Evolutionary conservation across 2,329 filamentous ascomycete genomes (phyloP), one percentile per base, ranked within the genome.

Genomic region (Byssothecium circinans): DNA sequence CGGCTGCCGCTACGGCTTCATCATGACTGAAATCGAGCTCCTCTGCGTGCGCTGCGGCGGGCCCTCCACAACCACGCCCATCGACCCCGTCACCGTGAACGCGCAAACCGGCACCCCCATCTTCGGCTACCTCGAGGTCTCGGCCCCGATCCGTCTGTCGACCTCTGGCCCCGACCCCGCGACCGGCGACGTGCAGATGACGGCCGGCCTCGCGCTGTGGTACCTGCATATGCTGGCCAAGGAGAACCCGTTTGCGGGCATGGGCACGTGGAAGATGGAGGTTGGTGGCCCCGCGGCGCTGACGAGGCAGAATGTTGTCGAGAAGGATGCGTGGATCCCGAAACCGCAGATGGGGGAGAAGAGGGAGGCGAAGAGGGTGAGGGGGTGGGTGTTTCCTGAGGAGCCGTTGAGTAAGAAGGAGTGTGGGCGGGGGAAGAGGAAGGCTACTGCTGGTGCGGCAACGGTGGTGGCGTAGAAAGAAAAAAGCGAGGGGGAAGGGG

Each of bases 11-110:
- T 97, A 96, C 71, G 92, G 92, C 45, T 97, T 96, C 78, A 92
- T 97, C 71, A 84, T 96, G 65, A 96, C 90, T 1, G 92, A 96
- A 74, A 96, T 96, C 61, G 92, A 97, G 74, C 84, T 96, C 8
- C 86, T 96, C 32, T 85, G 94, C 60, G 90, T 96, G 1, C 89
- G 91, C 62, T 89, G 88, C 57, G 91, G 91, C 43, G 75, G 75
- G 4, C 69, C 72, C 12, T 65, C 68, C 0, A 50, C 51, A 20
- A 57, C 57, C 10, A 53, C 62, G 1, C 67, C 65, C 4, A 37
- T 59, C 0, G 66, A 71, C 46, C 62, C 65, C 33, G 69, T 70
- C 8, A 71, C 63, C 44, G 63, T 71, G 57, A 71, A 71, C 47
- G 68, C 67, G 3, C 60, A 82, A 68, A 58, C 86, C 22, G 74